phyloP scores from a whole-genome alignment of 257 asterid species.

The Craterostigma plantagineum region DNA sequence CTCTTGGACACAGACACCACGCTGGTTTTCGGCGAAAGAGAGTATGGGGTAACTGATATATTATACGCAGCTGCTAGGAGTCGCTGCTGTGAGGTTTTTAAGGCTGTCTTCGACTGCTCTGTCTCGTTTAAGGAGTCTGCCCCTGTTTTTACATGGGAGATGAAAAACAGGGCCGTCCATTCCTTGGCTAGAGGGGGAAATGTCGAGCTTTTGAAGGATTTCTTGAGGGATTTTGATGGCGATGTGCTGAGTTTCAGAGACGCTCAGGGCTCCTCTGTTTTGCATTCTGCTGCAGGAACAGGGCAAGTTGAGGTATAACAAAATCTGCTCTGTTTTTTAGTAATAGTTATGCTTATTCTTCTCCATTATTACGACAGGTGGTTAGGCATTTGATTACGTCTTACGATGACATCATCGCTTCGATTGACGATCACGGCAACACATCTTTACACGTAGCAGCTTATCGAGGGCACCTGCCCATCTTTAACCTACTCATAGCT shows the following conservation, averaged over 20 bases:
- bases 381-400: slow-evolving; percentile 37
- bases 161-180: slow-evolving; percentile 61
- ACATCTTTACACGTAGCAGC: slow-evolving; percentile 65
- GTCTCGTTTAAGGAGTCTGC: slow-evolving; percentile 19
- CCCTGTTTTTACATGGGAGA: slow-evolving; percentile 28
- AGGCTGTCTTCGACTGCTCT: slow-evolving; percentile 32
- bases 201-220: slow-evolving; percentile 38
- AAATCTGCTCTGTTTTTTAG: background rate
- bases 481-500: slow-evolving; percentile 30
- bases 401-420: slow-evolving; percentile 18
- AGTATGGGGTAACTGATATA: slow-evolving; percentile 73
- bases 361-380: slow-evolving; percentile 23
- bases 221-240: slow-evolving; percentile 25
- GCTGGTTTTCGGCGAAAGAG: slow-evolving; percentile 91
- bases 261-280: slow-evolving; percentile 50
- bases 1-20: slow-evolving; percentile 48
- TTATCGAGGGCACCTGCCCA: slow-evolving; percentile 43
- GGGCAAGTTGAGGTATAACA: slow-evolving; percentile 64
- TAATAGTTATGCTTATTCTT: background rate
- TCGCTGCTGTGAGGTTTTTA: slow-evolving; percentile 34
- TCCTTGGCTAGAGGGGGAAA: slow-evolving; percentile 85
- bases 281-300: slow-evolving; percentile 67
- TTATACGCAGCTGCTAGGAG: slow-evolving; percentile 80
- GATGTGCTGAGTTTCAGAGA: slow-evolving; percentile 58
- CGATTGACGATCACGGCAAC: slow-evolving; percentile 53